Evolutionary conservation across 345 rosid species (phyloP), one percentile per base, ranked within the genome.

Genomic region (Bruguiera gymnorhiza): DNA sequence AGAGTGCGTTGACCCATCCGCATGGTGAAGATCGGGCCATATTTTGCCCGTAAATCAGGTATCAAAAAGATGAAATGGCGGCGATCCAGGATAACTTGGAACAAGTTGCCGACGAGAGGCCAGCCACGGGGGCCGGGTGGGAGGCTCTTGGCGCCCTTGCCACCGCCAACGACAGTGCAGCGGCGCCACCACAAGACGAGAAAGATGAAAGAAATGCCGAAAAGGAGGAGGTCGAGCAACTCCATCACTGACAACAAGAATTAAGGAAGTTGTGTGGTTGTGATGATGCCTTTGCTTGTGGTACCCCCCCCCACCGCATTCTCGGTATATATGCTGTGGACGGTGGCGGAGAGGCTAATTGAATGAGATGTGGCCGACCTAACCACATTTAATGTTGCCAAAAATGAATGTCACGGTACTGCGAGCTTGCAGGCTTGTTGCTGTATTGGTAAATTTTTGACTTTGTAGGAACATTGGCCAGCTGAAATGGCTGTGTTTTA

Each of bases 1-100:
- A 92, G 76, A n/a, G 89, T 89, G 8, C 97, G 93, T 68, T 95
- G 97, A 24, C 99, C 99, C 97, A 95, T 92, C 54, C 85, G 88
- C 93, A 95, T 78, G 73, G 92, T 88, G 85, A 95, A 95, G 61
- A 95, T 92, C 36, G 97, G 93, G 62, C 99, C 97, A 24, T 86
- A 95, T 65, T 69, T 87, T 39, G 64, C 67, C 54, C 96, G 96
- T 69, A 92, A 72, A 74, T 92, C 97, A 48, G 89, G 84, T 36
- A 87, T 61, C 9, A 82, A 8, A 21, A 82, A 95, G 56, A 95
- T 81, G 84, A 92, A 95, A 67, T 91, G 95, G 3, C 88, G 89
- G 34, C 91, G 83, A 43, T 92, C 83, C 72, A 87, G 86, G 73
- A 89, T 83, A 73, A 95, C 78, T 67, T 89, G 97, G 65, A 84